Evolutionary conservation across 192 early-diverging fungal species (phyloP).

Genomic region (Coemansia sp.): DNA sequence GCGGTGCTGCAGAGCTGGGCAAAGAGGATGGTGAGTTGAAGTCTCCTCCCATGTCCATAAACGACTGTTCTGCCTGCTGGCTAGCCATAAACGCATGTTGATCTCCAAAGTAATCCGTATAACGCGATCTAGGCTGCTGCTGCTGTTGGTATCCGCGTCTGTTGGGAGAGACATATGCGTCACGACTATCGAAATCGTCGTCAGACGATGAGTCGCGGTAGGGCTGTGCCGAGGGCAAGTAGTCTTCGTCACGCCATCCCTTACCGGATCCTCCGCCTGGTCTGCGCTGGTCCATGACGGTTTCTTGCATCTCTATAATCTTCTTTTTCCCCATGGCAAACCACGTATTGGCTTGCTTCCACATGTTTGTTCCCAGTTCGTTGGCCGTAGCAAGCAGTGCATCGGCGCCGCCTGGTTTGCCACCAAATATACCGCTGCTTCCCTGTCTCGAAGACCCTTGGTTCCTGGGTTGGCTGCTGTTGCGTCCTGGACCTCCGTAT

Average conservation of each 20-base stretch:
- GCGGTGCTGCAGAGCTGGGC: background rate
- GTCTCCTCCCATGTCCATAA: constrained; percentile 8
- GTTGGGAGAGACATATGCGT: constrained; percentile 25
- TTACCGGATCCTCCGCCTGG: background rate
- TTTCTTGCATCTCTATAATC: constrained; percentile 46
- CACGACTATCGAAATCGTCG: constrained; percentile 21
- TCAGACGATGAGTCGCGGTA: constrained; percentile 34
- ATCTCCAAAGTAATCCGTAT: background rate
- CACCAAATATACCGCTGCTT: background rate
- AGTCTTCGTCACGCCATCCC: constrained; percentile 8
- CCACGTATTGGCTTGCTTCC: constrained; percentile 53
- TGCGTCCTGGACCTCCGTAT: constrained; percentile 5
- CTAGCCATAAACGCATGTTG: background rate
- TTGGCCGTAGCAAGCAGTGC: constrained; percentile 44
- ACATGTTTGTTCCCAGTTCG: constrained; percentile 42
- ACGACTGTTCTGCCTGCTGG: constrained; percentile 1
- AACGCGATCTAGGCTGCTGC: background rate
- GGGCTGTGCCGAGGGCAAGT: constrained; percentile 8
- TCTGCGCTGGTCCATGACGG: constrained; percentile 31
- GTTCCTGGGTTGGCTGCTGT: background rate
- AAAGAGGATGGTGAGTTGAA: background rate
- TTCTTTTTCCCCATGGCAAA: constrained; percentile 53
- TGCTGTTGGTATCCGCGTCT: constrained; percentile 15
- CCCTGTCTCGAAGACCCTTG: background rate
- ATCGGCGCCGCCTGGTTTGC: constrained; percentile 24